Evolutionary conservation across 1,284 basidiomycete genomes (phyloP), one percentile per base, ranked within the genome.

Genomic region (Apiotrichum akiyoshidainum): DNA sequence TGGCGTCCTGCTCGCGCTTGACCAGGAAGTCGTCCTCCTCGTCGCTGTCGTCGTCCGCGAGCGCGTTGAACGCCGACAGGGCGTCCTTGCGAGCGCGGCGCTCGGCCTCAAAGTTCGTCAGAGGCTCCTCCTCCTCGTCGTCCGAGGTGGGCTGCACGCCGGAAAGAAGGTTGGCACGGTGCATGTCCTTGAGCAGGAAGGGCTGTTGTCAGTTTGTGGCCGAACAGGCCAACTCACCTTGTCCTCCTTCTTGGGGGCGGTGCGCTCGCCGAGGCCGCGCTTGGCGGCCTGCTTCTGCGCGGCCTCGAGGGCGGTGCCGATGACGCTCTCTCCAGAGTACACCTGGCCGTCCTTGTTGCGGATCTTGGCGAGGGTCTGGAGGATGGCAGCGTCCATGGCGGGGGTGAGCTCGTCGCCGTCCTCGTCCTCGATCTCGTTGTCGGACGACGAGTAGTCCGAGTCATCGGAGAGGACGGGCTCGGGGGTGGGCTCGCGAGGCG

Each of bases 361-460:
- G 61, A 99, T 98, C 67, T 87, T 84, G 1, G 88, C 89, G 10
- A 99, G 81, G 0, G 94, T 99, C 51, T 92, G 83, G 45, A 99
- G 82, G 68, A 99, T 96, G 19, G 96, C 96, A 46, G 88, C 96
- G 73, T 99, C 95, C 48, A 98, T 84, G 0, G 89, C 87, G 2
- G 94, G 92, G 0, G 93, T 99, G 56, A 99, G 84, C 75, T 98
- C 90, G 66, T 92, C 92, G 14, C 94, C 96, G 60, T 96, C 90
- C 72, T 95, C 92, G 72, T 99, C 95, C 72, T 98, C 94, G 1
- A 85, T 86, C 70, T 90, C 89, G 50, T 86, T 87, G 44, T 75
- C 73, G 34, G 71, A 72, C 42, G 73, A 73, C 35, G 65, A 65
- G 49, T 68, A 64, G 51, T 68, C 66, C 13, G 67, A 69, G 45